These are phyloP conservation scores for Prosopis cineraria DNA, from an alignment of 306 rosid species.

Conservation along the genomic window DNA sequence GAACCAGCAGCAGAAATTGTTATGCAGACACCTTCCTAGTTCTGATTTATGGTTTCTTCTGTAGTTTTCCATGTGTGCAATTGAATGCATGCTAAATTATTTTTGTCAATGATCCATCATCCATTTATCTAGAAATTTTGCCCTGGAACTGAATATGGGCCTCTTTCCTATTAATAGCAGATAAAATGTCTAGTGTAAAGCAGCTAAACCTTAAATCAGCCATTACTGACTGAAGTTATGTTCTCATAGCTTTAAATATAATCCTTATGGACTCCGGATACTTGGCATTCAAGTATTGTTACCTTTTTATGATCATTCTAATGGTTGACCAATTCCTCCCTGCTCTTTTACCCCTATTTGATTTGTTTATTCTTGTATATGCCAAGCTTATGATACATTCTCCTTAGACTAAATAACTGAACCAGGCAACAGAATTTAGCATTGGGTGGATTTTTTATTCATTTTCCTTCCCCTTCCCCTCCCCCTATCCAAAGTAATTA, in stretches of 20 bases:
- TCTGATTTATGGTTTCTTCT: neutral
- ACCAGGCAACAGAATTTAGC: too few species aligned
- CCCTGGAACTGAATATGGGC: neutral
- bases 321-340: neutral
- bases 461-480: constrained; percentile 5
- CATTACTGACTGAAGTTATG: neutral
- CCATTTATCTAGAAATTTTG: neutral
- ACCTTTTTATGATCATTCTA: neutral
- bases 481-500: neutral
- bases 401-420: neutral
- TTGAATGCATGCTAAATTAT: neutral
- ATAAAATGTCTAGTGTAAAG: neutral
- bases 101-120: neutral
- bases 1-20: neutral
- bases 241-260: neutral
- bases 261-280: neutral
- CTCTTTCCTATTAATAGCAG: neutral
- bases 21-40: neutral
- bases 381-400: neutral
- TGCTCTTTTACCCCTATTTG: neutral
- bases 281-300: neutral
- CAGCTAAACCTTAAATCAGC: neutral
- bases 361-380: neutral
- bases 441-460: too few species aligned
- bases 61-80: neutral